These are phyloP conservation scores for Pythium pyrilobum DNA, from an alignment of 352 stramenopile genomes.

Conservation along the genomic window DNA sequence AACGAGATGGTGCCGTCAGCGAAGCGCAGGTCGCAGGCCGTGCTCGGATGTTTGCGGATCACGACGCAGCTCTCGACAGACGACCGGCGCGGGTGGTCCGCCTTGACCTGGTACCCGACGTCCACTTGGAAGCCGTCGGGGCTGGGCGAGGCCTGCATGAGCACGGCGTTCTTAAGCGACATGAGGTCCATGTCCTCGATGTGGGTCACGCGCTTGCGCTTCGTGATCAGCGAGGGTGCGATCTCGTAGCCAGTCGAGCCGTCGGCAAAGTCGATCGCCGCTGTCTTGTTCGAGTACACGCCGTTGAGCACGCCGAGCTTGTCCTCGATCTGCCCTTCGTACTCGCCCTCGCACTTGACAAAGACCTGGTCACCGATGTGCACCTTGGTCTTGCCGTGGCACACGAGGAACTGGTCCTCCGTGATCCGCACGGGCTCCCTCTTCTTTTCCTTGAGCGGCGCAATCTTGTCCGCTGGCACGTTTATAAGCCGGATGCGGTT, in stretches of 20 bases:
- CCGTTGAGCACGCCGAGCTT: constrained; percentile 69
- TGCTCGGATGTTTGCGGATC: constrained; percentile 55
- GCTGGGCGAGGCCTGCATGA: constrained; percentile 39
- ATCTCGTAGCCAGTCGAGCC: constrained; percentile 71
- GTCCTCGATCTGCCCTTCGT: constrained; percentile 44
- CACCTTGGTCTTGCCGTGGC: constrained; percentile 51
- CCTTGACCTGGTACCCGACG: constrained; percentile 69
- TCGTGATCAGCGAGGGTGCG: constrained; percentile 45
- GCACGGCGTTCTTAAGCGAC: constrained; percentile 69
- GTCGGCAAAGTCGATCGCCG: constrained; percentile 70
- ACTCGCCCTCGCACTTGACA: constrained; percentile 55
- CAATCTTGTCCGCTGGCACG: constrained; percentile 56
- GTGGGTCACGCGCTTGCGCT: constrained; percentile 33
- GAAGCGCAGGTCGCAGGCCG: constrained; percentile 66
- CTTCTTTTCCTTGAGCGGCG: constrained; percentile 58
- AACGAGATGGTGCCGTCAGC: constrained; percentile 74
- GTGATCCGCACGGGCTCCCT: constrained; percentile 47
- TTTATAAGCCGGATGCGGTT: constrained; percentile 71
- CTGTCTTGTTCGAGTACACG: constrained; percentile 71
- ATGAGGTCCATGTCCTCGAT: constrained; percentile 52
- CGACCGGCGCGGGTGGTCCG: constrained; percentile 52
- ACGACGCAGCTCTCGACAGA: constrained; percentile 65
- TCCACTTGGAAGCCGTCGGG: constrained; percentile 32
- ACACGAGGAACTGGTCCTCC: constrained; percentile 68
- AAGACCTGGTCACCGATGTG: constrained; percentile 77